Percentiles rank a stretch among this genome's conserved stretches.
These are phyloP conservation scores for Wickerhamiella azymoides DNA, from an alignment of 805 yeast genomes.

Conservation along the genomic window DNA sequence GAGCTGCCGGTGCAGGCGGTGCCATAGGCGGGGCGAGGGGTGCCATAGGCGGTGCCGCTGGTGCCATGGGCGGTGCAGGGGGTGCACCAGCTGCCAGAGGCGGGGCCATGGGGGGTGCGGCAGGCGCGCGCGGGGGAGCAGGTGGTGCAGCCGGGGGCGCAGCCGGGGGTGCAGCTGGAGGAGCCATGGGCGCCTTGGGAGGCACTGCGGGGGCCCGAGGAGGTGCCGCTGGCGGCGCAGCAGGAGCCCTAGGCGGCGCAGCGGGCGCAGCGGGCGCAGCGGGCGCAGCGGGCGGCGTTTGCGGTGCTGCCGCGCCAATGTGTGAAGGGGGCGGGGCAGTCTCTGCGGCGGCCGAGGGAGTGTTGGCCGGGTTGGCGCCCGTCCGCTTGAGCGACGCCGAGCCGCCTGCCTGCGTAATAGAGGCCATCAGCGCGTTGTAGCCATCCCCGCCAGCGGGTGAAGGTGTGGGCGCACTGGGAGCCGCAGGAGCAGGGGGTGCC, in stretches of 20 bases:
- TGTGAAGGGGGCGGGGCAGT: not conserved
- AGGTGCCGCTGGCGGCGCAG: conserved; percentile 1
- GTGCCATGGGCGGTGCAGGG: conserved; percentile 15
- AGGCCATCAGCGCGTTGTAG: conserved; percentile 45
- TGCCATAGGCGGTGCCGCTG: conserved; percentile 13
- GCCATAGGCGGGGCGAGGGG: conserved; percentile 23
- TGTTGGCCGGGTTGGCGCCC: conserved; percentile 5
- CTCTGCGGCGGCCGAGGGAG: not conserved
- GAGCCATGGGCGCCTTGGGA: not conserved
- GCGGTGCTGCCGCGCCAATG: not conserved
- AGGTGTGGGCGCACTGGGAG: conserved; percentile 16
- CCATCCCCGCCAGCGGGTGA: conserved; percentile 9
- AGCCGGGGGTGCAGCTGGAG: not conserved
- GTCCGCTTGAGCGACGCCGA: not conserved
- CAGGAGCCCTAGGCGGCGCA: not conserved
- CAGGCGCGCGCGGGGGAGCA: conserved; percentile 8
- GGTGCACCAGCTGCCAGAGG: conserved; percentile 13
- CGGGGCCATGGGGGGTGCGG: conserved; percentile 1
- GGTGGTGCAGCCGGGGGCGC: conserved; percentile 1
- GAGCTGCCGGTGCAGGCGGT: conserved; percentile 20
- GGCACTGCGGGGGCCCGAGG: not conserved
- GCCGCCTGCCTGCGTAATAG: conserved; percentile 45
- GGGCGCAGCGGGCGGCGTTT: not conserved
- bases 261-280: not conserved
- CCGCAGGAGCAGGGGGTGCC: conserved; percentile 21